Base-by-base conservation (phyloP, 73 alveolate genomes). In the Breviolum minutum region DNA sequence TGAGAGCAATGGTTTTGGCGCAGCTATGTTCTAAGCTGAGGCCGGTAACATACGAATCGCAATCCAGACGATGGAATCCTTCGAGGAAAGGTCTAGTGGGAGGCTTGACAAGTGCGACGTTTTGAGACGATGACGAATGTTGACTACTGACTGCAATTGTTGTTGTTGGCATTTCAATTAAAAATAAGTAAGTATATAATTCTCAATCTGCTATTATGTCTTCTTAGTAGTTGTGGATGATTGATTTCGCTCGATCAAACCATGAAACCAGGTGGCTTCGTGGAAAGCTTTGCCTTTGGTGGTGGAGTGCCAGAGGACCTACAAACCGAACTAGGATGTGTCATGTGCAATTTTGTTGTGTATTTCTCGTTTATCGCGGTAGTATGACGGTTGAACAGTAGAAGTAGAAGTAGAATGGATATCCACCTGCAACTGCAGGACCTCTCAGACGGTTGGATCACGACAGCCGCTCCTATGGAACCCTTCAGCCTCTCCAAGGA, bases 241-340 rank as follows among this genome's bases (percentile, higher is more conserved):
- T 68, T 68, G 77, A 10, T 26, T 1, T 30, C 6, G 26, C 63
- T 22, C 7, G 24, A 77, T 29, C 24, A 66, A 81, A 19, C 90
- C 17, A 40, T 40, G 54, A 40, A 40, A 40, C 71, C 90, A 84
- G 93, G 93, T 22, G 93, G 93, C 74, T 84, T 84, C 27, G 93
- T 84, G 11, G 93, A 84, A 61, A 84, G 93, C 66, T 84, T 84
- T 61, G 93, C 93, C 61, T 84, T 84, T 20, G 93, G 93, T n/a
- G 90, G 90, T 48, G 73, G 76, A 12, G 76, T 74, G 61, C 93
- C 93, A 17, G 61, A 84, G 93, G 93, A 84, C 76, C 93, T 61
- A 12, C 91, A 7, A 32, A 68, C 24, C 77, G 8, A 6, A 14
- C 77, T 17, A 68, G 24, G 24, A 40, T 40, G 54, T 40, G 54